Conservation (phyloP, 2,329 filamentous ascomycete species). For the Alternaria postmessia region DNA sequence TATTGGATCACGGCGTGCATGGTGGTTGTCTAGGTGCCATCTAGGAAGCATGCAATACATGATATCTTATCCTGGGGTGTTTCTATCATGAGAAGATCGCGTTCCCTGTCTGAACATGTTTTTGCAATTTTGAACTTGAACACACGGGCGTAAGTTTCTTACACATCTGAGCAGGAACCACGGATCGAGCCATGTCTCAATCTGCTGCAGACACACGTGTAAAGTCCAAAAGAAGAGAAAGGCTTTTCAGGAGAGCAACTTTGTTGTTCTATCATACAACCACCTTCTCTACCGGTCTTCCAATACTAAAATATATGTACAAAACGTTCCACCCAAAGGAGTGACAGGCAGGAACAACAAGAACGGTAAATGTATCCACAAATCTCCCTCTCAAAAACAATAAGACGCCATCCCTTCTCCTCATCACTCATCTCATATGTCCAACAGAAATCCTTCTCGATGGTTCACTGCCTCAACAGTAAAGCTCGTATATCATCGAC, state of each 20-base stretch:
- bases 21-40: neutral
- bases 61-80: neutral
- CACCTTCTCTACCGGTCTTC: neutral
- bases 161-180: neutral
- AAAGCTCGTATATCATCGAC: too few relatives aligned
- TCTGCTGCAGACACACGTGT: too few relatives aligned
- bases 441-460: too few relatives aligned
- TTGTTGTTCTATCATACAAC: neutral
- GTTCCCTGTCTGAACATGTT: neutral
- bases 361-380: neutral
- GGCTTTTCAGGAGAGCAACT: neutral
- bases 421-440: too few relatives aligned
- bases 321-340: neutral
- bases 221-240: neutral
- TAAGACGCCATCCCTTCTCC: too few relatives aligned
- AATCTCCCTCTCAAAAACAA: too few relatives aligned
- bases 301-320: neutral
- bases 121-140: too few relatives aligned
- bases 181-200: too few relatives aligned
- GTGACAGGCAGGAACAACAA: neutral
- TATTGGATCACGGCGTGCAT: constrained; percentile 8
- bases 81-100: too few relatives aligned
- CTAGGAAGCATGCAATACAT: neutral
- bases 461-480: too few relatives aligned
- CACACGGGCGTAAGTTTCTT: too few relatives aligned